Base-by-base conservation (phyloP, 2,329 filamentous ascomycete species). In the Colletotrichum sp. region DNA sequence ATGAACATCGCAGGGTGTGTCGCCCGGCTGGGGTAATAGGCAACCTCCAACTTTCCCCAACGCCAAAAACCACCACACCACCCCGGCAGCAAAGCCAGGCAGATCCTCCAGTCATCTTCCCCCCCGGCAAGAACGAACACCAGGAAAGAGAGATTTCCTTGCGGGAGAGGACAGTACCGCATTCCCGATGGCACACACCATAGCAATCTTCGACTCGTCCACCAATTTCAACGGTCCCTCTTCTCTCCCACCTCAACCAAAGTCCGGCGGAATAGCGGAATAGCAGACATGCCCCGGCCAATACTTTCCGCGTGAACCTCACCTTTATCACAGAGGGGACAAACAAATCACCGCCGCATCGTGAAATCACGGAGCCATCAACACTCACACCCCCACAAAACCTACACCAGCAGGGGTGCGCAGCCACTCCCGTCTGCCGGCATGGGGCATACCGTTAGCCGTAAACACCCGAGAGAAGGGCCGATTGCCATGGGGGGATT, bases 391-490 rank as follows among this genome's bases (percentile, higher is more conserved):
- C 16, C 16, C 57, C 15, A 39, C 48, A 32, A 60, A 59, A 71
- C 65, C 48, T 16, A n/a, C 59, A 26, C 10, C 43, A 6, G 18
- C 60, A 74, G 59, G 60, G 60, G 72, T 55, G 3, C n/a, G 60
- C 74, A 64, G 64, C 43, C 55, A 48, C 64, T 24, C 30, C 21
- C 59, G 57, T 74, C 70, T 76, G 60, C 70, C 74, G 74, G 70
- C 74, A 63, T 75, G 26, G 52, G 74, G 57, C 43, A 39, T 5
- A 21, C 43, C 24, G 64, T 64, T 52, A 65, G 64, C 74, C 74
- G 70, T 76, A 55, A 76, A 76, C 64, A 55, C 70, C 70, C 65
- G 74, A 76, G 48, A 76, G 74, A 76, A 76, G 74, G 74, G 64
- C 74, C 74, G 74, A 76, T 74, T 69, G 64, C 74, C 59, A 61